These are phyloP conservation scores for Calonectria pseudoreteaudii DNA, from an alignment of 2,329 filamentous ascomycete species.

Conservation along the genomic window DNA sequence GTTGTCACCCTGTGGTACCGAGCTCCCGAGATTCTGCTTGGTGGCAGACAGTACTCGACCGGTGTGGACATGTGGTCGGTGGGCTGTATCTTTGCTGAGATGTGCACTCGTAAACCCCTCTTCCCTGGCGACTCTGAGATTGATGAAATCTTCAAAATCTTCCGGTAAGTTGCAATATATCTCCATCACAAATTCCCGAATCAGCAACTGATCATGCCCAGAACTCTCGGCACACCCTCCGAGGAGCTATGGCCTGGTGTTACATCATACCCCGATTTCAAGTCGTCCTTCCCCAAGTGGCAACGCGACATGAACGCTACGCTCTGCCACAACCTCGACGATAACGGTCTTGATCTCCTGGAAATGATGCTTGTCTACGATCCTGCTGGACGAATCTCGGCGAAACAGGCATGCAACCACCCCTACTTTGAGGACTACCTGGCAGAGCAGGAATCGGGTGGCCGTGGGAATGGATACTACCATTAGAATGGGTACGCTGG, in stretches of 20 bases:
- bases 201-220: constrained; percentile 47
- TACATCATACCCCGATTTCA: constrained; percentile 95
- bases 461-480: constrained; percentile 51
- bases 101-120: constrained; percentile 93
- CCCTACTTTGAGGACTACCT: constrained; percentile 76
- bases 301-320: constrained; percentile 73
- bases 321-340: constrained; percentile 80
- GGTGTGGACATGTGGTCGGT: constrained; percentile 97
- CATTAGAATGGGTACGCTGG: constrained; percentile 46
- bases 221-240: constrained; percentile 83
- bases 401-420: constrained; percentile 87
- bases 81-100: constrained; percentile 94
- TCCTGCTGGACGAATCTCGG: constrained; percentile 86
- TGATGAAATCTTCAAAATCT: constrained; percentile 64
- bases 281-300: constrained; percentile 93
- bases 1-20: constrained; percentile 96
- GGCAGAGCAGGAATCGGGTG: constrained; percentile 43
- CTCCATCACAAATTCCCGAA: no score
- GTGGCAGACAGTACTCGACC: constrained; percentile 91
- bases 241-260: constrained; percentile 90
- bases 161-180: constrained; percentile 69
- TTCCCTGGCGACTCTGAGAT: constrained; percentile 88
- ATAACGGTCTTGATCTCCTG: constrained; percentile 75
- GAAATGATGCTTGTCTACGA: constrained; percentile 86
- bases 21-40: constrained; percentile 88